These are phyloP conservation scores for Jackrogersella multiformis DNA, from an alignment of 495 filamentous ascomycete species.

Conservation along the genomic window DNA sequence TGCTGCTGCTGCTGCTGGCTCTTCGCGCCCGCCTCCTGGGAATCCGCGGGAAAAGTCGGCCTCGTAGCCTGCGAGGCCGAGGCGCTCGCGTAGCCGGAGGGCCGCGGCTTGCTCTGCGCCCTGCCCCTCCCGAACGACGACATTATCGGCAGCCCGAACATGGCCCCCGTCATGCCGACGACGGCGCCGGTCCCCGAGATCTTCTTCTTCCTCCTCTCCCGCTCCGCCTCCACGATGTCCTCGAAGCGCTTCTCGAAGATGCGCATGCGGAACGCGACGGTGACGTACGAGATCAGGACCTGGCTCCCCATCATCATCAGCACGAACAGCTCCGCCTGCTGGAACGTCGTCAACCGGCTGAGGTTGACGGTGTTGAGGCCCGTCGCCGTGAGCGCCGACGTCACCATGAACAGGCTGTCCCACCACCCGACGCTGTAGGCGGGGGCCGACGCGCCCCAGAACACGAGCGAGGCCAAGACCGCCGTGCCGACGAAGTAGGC, in stretches of 20 bases:
- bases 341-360: conserved; percentile 72
- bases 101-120: conserved; percentile 22
- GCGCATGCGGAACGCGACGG: conserved; percentile 66
- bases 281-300: conserved; percentile 62
- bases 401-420: conserved; percentile 74
- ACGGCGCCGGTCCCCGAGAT: conserved; percentile 34
- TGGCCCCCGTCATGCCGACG: conserved; percentile 44
- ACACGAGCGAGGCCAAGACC: conserved; percentile 68
- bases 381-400: conserved; percentile 78
- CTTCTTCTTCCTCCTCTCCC: conserved; percentile 41
- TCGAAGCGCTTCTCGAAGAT: conserved; percentile 71
- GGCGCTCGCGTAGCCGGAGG: conserved; percentile 5
- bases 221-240: conserved; percentile 58
- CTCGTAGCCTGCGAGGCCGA: conserved; percentile 13
- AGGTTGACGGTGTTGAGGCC: conserved; percentile 70
- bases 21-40: conserved; percentile 2
- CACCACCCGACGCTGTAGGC: conserved; percentile 67
- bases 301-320: conserved; percentile 72
- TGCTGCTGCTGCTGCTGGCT: conserved; percentile 18
- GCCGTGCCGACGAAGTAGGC: conserved; percentile 72
- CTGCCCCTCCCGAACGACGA: conserved; percentile 39
- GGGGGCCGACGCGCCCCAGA: conserved; percentile 68
- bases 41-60: conserved; percentile 8
- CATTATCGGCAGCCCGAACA: conserved; percentile 43
- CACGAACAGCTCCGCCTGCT: conserved; percentile 73